Percentiles rank a stretch among this genome's conserved stretches.
phyloP scores from a whole-genome alignment of 1,139 yeast species.

The Yamadazyma spencermartinsiae region DNA sequence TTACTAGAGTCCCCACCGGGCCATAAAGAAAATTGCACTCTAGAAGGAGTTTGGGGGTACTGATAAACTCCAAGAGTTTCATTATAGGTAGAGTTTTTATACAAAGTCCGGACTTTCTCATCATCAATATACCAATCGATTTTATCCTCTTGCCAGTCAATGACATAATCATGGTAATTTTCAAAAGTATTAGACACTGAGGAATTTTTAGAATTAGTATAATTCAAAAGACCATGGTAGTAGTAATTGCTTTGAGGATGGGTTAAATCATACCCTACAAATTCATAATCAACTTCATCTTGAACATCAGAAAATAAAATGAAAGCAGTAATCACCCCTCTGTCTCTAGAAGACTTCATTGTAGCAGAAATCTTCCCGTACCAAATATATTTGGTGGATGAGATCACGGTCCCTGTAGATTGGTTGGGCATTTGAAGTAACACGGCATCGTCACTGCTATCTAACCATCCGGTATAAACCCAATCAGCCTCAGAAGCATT shows the following conservation, averaged over 20 bases:
- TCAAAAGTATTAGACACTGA: conserved; percentile 55
- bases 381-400: conserved; percentile 82
- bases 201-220: conserved; percentile 55
- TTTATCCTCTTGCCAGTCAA: conserved; percentile 81
- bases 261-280: conserved; percentile 70
- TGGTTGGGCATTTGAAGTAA: conserved; percentile 75
- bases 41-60: conserved; percentile 91
- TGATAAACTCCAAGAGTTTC: conserved; percentile 55
- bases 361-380: conserved; percentile 77
- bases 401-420: conserved; percentile 77
- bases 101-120: conserved; percentile 62
- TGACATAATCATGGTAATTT: conserved; percentile 71
- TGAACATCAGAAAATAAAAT: conserved; percentile 81
- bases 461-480: conserved; percentile 72
- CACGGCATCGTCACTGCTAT: conserved; percentile 53
- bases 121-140: conserved; percentile 80
- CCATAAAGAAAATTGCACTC: conserved; percentile 87
- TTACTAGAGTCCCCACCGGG: conserved; percentile 77
- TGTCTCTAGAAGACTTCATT: conserved; percentile 70
- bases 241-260: conserved; percentile 77
- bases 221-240: conserved; percentile 71
- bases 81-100: conserved; percentile 68
- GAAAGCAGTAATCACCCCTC: conserved; percentile 85
- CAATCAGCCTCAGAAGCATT: conserved; percentile 68
- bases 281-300: conserved; percentile 90